phyloP scores from a whole-genome alignment of 148 eudicot genomes.

The Camellia japonica region DNA sequence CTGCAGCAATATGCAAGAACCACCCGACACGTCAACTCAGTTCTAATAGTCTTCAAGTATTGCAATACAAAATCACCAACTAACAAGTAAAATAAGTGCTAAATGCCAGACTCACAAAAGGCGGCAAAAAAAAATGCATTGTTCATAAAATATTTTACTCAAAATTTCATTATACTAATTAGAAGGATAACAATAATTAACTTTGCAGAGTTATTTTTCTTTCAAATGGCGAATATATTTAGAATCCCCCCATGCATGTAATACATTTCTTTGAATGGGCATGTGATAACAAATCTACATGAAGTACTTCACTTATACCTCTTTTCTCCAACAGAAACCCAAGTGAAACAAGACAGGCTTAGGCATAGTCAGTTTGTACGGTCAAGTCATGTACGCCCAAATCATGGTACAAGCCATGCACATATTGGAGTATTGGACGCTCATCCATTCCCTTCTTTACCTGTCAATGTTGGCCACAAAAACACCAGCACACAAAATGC shows the following conservation, averaged over 20 bases:
- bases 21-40: no score
- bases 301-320: neutral
- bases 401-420: slow-evolving; percentile 84
- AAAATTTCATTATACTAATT: neutral
- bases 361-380: slow-evolving; percentile 58
- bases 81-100: no score
- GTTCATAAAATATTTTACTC: neutral
- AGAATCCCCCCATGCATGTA: neutral
- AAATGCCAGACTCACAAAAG: no score
- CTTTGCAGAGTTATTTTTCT: neutral
- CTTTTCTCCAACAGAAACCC: neutral
- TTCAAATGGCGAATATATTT: neutral
- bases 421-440: slow-evolving; percentile 53
- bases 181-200: neutral
- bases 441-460: slow-evolving; percentile 74
- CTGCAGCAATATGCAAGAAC: no score
- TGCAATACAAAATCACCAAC: no score
- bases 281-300: neutral
- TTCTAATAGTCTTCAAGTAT: no score
- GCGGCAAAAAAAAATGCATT: no score
- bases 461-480: slow-evolving; percentile 29
- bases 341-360: slow-evolving; percentile 18
- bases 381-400: slow-evolving; percentile 87
- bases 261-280: neutral
- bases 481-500: neutral